Conservation (phyloP, 1,139 yeast species). For the Suhomyces wounanorum region DNA sequence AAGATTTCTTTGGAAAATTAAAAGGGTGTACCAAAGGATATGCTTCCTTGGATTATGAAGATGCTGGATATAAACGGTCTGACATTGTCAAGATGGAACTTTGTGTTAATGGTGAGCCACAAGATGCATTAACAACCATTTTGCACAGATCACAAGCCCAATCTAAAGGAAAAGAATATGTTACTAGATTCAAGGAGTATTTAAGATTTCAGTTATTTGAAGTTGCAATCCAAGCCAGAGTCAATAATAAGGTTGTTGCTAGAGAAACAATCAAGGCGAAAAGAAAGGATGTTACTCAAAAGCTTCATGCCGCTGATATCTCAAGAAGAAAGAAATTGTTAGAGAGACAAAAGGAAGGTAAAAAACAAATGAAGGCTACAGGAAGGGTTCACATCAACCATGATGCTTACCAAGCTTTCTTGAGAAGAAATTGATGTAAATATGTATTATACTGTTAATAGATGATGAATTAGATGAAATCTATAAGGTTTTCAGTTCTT, state of each 20-base stretch:
- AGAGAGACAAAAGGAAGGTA: slow-evolving; percentile 91
- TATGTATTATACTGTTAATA: slow-evolving; percentile 11
- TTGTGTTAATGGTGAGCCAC: slow-evolving; percentile 83
- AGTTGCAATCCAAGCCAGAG: slow-evolving; percentile 88
- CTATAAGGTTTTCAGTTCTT: slow-evolving; percentile 14
- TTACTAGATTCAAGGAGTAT: slow-evolving; percentile 74
- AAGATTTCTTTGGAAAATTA: slow-evolving; percentile 90
- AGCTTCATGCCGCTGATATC: slow-evolving; percentile 90
- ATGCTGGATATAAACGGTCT: slow-evolving; percentile 78
- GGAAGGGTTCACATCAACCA: slow-evolving; percentile 80
- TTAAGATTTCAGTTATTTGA: slow-evolving; percentile 84
- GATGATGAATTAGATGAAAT: slow-evolving; percentile 1
- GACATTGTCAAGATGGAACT: slow-evolving; percentile 87
- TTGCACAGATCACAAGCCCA: slow-evolving; percentile 82
- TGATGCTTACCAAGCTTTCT: slow-evolving; percentile 80
- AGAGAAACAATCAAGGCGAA: slow-evolving; percentile 92
- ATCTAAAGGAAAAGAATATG: slow-evolving; percentile 77
- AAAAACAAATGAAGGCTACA: slow-evolving; percentile 75
- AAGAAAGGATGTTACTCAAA: slow-evolving; percentile 89
- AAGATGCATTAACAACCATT: slow-evolving; percentile 91
- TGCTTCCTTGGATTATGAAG: slow-evolving; percentile 94
- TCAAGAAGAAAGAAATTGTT: slow-evolving; percentile 86
- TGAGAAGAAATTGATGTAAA: slow-evolving; percentile 30
- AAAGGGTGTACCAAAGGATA: slow-evolving; percentile 91
- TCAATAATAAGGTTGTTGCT: slow-evolving; percentile 81